These are phyloP conservation scores for Globisporangium barbulae DNA, from an alignment of 352 stramenopile species.

Conservation along the genomic window DNA sequence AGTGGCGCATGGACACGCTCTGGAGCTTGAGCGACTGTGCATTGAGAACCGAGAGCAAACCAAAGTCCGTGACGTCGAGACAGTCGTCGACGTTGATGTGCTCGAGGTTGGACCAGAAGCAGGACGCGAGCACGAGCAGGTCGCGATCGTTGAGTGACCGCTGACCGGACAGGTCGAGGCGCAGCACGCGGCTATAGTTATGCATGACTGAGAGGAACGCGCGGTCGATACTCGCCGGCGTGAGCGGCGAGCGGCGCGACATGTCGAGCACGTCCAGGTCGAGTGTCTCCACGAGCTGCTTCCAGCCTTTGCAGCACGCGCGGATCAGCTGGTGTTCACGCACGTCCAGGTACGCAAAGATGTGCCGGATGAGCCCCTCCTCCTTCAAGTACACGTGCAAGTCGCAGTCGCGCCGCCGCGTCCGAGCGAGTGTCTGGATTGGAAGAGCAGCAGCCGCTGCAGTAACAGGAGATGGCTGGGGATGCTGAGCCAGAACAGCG, in stretches of 20 bases:
- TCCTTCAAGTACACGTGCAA: slow-evolving; percentile 46
- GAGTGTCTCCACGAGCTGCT: slow-evolving; percentile 62
- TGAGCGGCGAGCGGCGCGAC: slow-evolving; percentile 49
- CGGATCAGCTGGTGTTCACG: slow-evolving; percentile 71
- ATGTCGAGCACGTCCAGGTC: slow-evolving; percentile 65
- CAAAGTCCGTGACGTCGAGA: slow-evolving; percentile 76
- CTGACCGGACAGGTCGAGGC: slow-evolving; percentile 70
- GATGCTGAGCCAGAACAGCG: background rate
- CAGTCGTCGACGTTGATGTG: slow-evolving; percentile 66
- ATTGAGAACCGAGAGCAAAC: slow-evolving; percentile 76
- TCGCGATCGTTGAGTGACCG: slow-evolving; percentile 63
- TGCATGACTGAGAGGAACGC: slow-evolving; percentile 60
- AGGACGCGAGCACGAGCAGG: slow-evolving; percentile 74
- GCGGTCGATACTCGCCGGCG: slow-evolving; percentile 42
- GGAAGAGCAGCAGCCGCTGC: background rate
- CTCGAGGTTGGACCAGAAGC: slow-evolving; percentile 76
- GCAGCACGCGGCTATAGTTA: slow-evolving; percentile 60
- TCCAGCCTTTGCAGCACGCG: slow-evolving; percentile 53
- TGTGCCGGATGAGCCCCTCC: slow-evolving; percentile 51
- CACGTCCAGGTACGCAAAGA: slow-evolving; percentile 72
- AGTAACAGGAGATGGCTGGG: background rate
- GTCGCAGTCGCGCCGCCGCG: slow-evolving; percentile 20
- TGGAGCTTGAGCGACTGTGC: slow-evolving; percentile 68
- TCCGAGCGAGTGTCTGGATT: background rate
- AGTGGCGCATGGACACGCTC: slow-evolving; percentile 68